Evolutionary conservation across 140 eudicot species (phyloP).

Genomic region (Flaveria floridana): DNA sequence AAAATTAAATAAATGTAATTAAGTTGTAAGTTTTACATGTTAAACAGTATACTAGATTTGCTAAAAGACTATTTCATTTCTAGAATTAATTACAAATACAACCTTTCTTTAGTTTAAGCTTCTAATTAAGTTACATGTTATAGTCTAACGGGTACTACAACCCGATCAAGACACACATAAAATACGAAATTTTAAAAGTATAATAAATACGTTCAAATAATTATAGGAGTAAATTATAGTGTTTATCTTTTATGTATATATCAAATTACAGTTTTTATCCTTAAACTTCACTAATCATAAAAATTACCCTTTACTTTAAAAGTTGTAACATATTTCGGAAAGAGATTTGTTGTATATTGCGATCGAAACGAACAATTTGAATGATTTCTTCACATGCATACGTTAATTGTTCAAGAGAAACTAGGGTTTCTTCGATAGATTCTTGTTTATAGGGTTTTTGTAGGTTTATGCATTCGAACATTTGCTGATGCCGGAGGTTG

Average conservation of each 20-base stretch:
- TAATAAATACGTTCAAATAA: too few species aligned
- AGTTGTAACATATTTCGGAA: background rate
- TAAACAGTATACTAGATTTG: background rate
- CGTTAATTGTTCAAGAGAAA: constrained; percentile 21
- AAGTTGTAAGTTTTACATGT: background rate
- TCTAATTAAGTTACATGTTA: too few species aligned
- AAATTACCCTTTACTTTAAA: too few species aligned
- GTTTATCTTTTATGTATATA: too few species aligned
- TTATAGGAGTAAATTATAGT: too few species aligned
- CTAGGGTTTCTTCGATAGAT: constrained; percentile 4
- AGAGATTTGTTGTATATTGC: background rate
- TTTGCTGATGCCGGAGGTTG: constrained; percentile 58
- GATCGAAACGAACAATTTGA: constrained; percentile 13
- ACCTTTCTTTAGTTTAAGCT: too few species aligned
- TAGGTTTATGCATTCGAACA: constrained; percentile 18
- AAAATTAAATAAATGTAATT: too few species aligned
- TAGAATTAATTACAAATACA: background rate
- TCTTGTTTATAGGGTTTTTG: constrained; percentile 19
- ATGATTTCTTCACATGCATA: constrained; percentile 19
- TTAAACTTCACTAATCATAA: too few species aligned
- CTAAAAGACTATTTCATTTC: background rate
- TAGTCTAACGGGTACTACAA: too few species aligned
- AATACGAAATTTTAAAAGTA: too few species aligned
- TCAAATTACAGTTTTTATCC: too few species aligned
- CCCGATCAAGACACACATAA: too few species aligned